Base-by-base conservation (phyloP, 805 yeast species). In the Sugiyamaella lignohabitans region DNA sequence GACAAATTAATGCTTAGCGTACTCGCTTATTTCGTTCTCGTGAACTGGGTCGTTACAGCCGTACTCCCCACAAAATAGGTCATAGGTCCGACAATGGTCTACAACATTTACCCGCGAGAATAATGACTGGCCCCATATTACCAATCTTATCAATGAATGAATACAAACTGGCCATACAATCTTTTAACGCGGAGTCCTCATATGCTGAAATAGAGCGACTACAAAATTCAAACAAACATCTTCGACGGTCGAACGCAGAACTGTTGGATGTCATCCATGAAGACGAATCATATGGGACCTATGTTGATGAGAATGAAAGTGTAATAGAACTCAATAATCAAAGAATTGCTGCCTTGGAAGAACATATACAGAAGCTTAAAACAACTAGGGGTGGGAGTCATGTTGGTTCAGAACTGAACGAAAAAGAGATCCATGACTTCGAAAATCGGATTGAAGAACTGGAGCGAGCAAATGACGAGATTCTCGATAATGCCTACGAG, bases 391-490 rank as follows among this genome's bases (percentile, higher is more conserved):
- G 23, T 14, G 18, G 16, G 8, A 27, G 11, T 27, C 32, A 8
- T 8, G 11, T 14, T 8, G 32, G 8, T 27, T 27, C 32, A 8
- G 14, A 18, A 21, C 23, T 6, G 16, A n/a, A 10, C 14, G 10
- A 10, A 38, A 38, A 14, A 21, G 41, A 18, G 14, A 38, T 10
- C 14, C 41, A 18, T 20, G 5, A 20, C 19, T 60, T 75, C 20
- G 70, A 75, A 38, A 84, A 87, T 43, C 87, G 91, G 22, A 64
- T 56, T 24, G 76, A 27, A 71, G 71, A 22, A 82, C 76, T 27
- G 14, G 32, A 27, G 14, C 8, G 32, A 27, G 14, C 32, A 8
- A 27, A 27, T 14, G 32, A 27, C 14, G 32, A 27, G 32, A 8
- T 27, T 8, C 32, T 27, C 32, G 32, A 27, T 8, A 27, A 8